Conservation (phyloP, 176 grass and related monocot species). For the Paspalum notatum region DNA sequence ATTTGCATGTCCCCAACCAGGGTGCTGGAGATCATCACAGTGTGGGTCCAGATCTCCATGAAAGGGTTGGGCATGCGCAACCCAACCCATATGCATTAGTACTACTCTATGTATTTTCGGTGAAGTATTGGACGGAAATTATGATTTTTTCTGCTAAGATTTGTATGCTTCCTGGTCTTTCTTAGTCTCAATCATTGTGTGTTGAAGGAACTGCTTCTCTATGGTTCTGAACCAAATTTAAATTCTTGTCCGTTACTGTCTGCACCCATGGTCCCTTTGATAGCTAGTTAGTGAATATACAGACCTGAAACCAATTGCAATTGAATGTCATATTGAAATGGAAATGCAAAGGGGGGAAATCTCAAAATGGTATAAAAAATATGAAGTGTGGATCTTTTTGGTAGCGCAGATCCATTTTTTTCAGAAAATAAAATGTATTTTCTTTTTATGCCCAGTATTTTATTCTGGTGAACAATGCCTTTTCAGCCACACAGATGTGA, state of each 20-base stretch:
- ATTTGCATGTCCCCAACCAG: slow-evolving; percentile 23
- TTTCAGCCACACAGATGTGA: slow-evolving; percentile 57
- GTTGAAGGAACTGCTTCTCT: slow-evolving; percentile 24
- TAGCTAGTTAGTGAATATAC: background rate
- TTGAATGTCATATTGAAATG: slow-evolving; percentile 20
- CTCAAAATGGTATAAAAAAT: background rate
- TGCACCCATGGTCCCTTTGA: slow-evolving; percentile 14
- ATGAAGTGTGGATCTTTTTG: background rate
- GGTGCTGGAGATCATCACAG: slow-evolving; percentile 4
- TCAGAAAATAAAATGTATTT: background rate
- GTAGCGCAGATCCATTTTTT: background rate
- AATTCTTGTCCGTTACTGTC: slow-evolving; percentile 1
- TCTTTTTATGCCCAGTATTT: slow-evolving; percentile 20
- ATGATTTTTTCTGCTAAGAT: background rate
- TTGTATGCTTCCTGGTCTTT: background rate
- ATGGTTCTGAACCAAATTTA: slow-evolving; percentile 21
- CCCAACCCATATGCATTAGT: background rate
- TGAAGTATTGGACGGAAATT: background rate
- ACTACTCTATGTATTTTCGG: background rate
- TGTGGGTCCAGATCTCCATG: slow-evolving; percentile 49
- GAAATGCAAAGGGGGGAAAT: background rate
- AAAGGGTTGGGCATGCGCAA: slow-evolving; percentile 11
- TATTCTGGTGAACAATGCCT: slow-evolving; percentile 3
- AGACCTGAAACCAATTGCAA: slow-evolving; percentile 13
- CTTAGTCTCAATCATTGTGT: slow-evolving; percentile 24